phyloP scores from a whole-genome alignment of 2,329 filamentous ascomycete species.

The Akanthomyces uredinophilus region DNA sequence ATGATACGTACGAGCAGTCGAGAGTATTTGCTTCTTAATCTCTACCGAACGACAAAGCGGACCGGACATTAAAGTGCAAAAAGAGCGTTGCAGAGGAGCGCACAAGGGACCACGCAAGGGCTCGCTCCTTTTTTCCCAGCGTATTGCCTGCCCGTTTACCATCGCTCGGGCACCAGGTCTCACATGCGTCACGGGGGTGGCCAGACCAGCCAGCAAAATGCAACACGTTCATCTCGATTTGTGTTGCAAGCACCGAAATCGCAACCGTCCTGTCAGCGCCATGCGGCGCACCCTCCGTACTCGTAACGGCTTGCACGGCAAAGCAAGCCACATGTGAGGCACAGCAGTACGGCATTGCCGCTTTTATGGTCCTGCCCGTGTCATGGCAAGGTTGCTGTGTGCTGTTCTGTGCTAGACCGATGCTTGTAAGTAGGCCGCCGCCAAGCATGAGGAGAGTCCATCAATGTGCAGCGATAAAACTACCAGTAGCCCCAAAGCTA shows the following conservation, averaged over 20 bases:
- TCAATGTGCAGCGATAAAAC: not conserved
- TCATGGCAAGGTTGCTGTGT: constrained; percentile 1
- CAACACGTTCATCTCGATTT: constrained; percentile 10
- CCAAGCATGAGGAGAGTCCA: not conserved
- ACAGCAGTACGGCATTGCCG: not conserved
- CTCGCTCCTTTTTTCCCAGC: not conserved
- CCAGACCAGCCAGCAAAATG: not conserved
- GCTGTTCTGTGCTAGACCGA: not conserved
- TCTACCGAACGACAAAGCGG: not conserved
- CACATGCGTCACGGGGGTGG: constrained; percentile 3
- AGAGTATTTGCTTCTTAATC: not conserved
- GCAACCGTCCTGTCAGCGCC: constrained; percentile 1
- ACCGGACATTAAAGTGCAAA: not conserved
- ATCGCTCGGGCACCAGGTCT: not conserved
- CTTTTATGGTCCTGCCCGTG: not conserved
- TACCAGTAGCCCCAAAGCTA: not conserved
- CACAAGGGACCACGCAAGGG: not conserved
- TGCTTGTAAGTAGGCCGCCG: not conserved
- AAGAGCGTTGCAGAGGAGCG: not conserved
- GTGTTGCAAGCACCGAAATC: constrained; percentile 10
- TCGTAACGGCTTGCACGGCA: not conserved
- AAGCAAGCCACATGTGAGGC: not conserved
- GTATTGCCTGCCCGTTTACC: not conserved
- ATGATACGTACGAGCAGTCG: not conserved
- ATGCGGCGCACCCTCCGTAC: not conserved